Evolutionary conservation across 2,329 filamentous ascomycete species (phyloP).

Genomic region (Pochonia chlamydosporia): DNA sequence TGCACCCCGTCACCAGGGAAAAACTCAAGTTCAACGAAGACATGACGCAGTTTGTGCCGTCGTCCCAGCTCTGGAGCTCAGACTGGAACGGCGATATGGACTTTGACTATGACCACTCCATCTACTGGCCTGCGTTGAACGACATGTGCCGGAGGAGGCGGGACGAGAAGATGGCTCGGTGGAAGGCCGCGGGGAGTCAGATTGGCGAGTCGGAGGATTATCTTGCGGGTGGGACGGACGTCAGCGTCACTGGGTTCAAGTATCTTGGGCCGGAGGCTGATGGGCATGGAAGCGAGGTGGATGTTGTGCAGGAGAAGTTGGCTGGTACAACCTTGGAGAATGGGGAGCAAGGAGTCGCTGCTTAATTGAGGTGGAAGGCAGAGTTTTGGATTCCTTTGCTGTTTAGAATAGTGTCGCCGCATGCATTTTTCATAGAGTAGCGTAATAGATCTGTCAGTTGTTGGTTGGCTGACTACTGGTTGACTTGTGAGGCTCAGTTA

Average conservation of each 20-base stretch:
- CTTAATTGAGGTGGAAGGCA: neutral
- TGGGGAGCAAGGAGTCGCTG: neutral
- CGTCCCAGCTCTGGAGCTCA: conserved; percentile 74
- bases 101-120: conserved; percentile 84
- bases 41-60: conserved; percentile 73
- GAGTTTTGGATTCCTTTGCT: neutral
- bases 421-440: no score
- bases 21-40: conserved; percentile 99
- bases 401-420: neutral
- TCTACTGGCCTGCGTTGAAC: conserved; percentile 85
- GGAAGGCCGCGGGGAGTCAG: conserved; percentile 72
- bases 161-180: conserved; percentile 59
- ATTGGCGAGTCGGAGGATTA: conserved; percentile 86
- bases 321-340: conserved; percentile 5
- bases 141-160: conserved; percentile 62
- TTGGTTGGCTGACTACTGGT: no score
- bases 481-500: no score
- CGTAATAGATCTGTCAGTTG: no score
- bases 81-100: conserved; percentile 71
- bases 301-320: conserved; percentile 10
- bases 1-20: conserved; percentile 86
- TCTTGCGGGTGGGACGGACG: conserved; percentile 56
- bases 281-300: conserved; percentile 5
- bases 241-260: conserved; percentile 27
- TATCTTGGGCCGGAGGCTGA: conserved; percentile 10